Evolutionary conservation across 164 flowering plant genomes (phyloP).

Genomic region (Saururus chinensis): DNA sequence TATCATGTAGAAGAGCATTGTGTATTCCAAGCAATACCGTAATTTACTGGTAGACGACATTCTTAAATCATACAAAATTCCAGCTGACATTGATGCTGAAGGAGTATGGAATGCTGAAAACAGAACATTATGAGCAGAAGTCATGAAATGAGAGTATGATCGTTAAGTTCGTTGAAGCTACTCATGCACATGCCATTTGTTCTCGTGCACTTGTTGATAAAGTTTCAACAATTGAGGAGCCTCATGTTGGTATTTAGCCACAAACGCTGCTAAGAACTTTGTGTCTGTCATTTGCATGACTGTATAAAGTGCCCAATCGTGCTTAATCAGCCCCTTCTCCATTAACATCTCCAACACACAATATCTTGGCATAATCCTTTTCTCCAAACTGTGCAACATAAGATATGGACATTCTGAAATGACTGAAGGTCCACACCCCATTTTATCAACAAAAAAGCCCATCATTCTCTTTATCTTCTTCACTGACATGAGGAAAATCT

Average conservation of each 20-base stretch:
- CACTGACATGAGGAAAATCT: neutral
- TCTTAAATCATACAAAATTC: too few species aligned
- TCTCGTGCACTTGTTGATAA: neutral
- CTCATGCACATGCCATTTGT: too few species aligned
- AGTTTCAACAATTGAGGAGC: neutral
- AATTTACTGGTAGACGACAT: too few species aligned
- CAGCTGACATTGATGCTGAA: too few species aligned
- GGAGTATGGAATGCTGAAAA: too few species aligned
- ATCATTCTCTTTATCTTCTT: neutral
- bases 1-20: too few species aligned
- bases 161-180: too few species aligned
- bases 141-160: too few species aligned
- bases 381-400: neutral
- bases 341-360: neutral
- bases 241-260: neutral
- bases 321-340: constrained; percentile 1
- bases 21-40: too few species aligned
- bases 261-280: neutral
- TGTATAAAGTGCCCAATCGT: neutral
- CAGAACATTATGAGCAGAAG: too few species aligned
- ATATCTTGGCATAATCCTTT: neutral
- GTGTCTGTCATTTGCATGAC: neutral
- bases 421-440: neutral
- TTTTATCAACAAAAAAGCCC: neutral
- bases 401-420: neutral